Evolutionary conservation across 1,284 basidiomycete genomes (phyloP).

Genomic region (Leccinum glutinopallens): DNA sequence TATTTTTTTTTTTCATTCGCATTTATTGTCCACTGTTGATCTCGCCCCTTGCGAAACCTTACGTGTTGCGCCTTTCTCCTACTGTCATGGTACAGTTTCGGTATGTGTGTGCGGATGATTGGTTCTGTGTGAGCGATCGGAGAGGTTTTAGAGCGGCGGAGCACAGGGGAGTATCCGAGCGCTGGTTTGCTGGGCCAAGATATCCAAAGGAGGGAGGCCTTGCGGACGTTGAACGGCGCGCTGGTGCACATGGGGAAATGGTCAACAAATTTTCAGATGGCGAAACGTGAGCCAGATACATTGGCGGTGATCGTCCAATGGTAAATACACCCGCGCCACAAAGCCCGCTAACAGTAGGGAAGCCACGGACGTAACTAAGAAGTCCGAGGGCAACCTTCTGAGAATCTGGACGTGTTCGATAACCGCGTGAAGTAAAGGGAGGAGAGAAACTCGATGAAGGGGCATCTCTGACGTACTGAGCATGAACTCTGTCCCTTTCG

Average conservation of each 20-base stretch:
- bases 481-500: conserved; percentile 17
- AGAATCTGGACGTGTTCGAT: conserved; percentile 34
- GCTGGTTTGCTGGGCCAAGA: conserved; percentile 17
- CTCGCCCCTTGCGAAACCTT: conserved; percentile 4
- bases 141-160: conserved; percentile 29
- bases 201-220: conserved; percentile 29
- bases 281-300: conserved; percentile 16
- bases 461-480: conserved; percentile 24
- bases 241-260: conserved; percentile 26
- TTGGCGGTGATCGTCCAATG: conserved; percentile 29
- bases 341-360: conserved; percentile 32
- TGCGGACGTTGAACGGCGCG: conserved; percentile 25
- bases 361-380: conserved; percentile 37
- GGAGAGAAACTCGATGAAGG: conserved; percentile 12
- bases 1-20: background rate
- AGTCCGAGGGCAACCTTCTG: conserved; percentile 38
- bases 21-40: background rate
- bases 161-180: conserved; percentile 20
- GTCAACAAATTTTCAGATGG: conserved; percentile 17
- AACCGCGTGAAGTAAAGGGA: conserved; percentile 27
- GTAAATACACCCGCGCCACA: conserved; percentile 32
- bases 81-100: conserved; percentile 1
- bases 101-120: conserved; percentile 1
- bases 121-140: conserved; percentile 2
- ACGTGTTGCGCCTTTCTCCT: background rate